phyloP scores from a whole-genome alignment of 2,329 filamentous ascomycete genomes.

The Colletotrichum cordylinicola region DNA sequence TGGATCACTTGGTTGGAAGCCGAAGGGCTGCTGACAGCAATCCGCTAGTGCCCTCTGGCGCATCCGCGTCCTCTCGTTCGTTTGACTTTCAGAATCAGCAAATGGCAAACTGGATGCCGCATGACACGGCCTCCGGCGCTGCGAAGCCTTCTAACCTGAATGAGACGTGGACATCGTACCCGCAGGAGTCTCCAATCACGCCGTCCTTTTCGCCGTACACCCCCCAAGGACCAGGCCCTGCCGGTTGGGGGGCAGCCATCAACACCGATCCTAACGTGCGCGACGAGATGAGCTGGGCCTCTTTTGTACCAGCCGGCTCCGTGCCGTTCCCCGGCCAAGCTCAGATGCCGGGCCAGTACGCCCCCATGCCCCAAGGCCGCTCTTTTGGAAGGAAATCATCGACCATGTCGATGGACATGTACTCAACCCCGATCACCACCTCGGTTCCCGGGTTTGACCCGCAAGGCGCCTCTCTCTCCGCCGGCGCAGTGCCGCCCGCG shows the following conservation, averaged over 20 bases:
- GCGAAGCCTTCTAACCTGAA: conserved; percentile 49
- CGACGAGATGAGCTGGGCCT: conserved; percentile 51
- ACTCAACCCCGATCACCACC: conserved; percentile 44
- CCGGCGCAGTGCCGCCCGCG: conserved; percentile 40
- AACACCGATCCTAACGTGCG: conserved; percentile 43
- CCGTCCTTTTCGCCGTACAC: conserved; percentile 57
- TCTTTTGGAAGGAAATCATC: conserved; percentile 50
- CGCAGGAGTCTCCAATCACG: conserved; percentile 56
- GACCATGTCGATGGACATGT: conserved; percentile 47
- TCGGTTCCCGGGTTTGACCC: conserved; percentile 41
- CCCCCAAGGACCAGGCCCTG: conserved; percentile 42
- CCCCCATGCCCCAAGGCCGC: conserved; percentile 41
- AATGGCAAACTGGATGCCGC: conserved; percentile 49
- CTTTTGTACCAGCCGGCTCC: conserved; percentile 47
- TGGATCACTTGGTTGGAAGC: background rate
- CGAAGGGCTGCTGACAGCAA: conserved; percentile 27
- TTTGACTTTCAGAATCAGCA: conserved; percentile 46
- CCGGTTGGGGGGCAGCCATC: conserved; percentile 45
- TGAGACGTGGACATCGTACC: conserved; percentile 54
- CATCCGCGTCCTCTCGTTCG: conserved; percentile 29
- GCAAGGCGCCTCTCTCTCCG: conserved; percentile 40
- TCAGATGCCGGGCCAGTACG: conserved; percentile 40
- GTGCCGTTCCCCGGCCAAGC: conserved; percentile 31
- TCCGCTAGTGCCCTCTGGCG: conserved; percentile 37
- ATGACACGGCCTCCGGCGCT: conserved; percentile 44